phyloP scores from a whole-genome alignment of 2,329 filamentous ascomycete species.

The Aspergillus proliferans region DNA sequence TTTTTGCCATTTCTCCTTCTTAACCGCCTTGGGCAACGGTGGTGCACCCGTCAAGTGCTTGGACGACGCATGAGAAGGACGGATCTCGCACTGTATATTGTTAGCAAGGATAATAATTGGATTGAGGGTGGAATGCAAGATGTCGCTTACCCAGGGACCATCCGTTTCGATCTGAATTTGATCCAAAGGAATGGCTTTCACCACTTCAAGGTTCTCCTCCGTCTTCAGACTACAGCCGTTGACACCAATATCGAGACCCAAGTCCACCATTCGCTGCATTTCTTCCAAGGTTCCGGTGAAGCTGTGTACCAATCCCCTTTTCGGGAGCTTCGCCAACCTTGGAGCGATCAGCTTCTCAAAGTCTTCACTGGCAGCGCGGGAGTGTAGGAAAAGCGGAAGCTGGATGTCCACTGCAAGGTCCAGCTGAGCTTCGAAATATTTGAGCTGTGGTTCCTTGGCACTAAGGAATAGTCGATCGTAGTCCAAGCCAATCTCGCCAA shows the following conservation, averaged over 20 bases:
- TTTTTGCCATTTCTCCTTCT: constrained; percentile 91
- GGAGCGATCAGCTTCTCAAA: constrained; percentile 67
- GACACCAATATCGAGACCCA: constrained; percentile 86
- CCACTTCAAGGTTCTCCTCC: constrained; percentile 79
- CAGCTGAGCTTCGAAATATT: constrained; percentile 79
- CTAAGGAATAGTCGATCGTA: constrained; percentile 87
- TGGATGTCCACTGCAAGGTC: constrained; percentile 69
- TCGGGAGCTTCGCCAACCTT: constrained; percentile 60
- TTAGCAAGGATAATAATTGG: neutral
- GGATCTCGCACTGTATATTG: constrained; percentile 67
- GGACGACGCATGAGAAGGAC: constrained; percentile 78
- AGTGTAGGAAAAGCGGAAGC: constrained; percentile 87
- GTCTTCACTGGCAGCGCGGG: constrained; percentile 76
- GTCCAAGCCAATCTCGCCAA: constrained; percentile 93
- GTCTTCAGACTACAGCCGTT: constrained; percentile 98
- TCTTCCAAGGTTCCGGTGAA: constrained; percentile 87
- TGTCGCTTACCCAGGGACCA: constrained; percentile 64
- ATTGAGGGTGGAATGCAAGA: neutral
- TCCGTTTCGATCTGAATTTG: constrained; percentile 92
- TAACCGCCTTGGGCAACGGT: constrained; percentile 71
- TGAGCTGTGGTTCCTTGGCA: constrained; percentile 69
- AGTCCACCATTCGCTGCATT: constrained; percentile 69
- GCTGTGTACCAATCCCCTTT: constrained; percentile 80
- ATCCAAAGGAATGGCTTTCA: constrained; percentile 70
- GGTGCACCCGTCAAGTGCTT: constrained; percentile 65